Evolutionary conservation across 2,329 filamentous ascomycete genomes (phyloP).

Genomic region (Exophiala calicioides): DNA sequence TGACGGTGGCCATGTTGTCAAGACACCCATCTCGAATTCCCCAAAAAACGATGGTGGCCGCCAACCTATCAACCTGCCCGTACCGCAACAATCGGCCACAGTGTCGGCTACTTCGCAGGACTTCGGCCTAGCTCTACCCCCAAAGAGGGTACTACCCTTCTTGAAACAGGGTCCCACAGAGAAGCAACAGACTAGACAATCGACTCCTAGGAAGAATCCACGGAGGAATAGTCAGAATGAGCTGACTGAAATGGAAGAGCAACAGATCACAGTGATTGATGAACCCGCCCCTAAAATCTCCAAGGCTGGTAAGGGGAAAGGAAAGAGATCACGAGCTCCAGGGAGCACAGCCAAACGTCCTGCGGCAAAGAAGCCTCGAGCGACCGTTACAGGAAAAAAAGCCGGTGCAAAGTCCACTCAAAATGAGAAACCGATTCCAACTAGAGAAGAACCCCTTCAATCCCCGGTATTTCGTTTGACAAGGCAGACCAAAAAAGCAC

Average conservation of each 20-base stretch:
- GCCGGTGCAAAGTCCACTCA: constrained; percentile 2
- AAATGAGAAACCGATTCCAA: constrained; percentile 18
- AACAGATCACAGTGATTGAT: background rate
- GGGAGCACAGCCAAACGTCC: constrained; percentile 11
- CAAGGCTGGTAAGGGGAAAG: constrained; percentile 7
- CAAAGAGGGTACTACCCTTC: constrained; percentile 46
- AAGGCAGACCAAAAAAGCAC: background rate
- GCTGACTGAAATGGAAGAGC: background rate
- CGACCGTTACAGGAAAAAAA: constrained; percentile 10
- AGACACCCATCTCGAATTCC: background rate
- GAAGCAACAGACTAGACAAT: background rate
- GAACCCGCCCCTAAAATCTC: background rate
- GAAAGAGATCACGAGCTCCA: constrained; percentile 14
- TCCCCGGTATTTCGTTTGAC: constrained; percentile 8
- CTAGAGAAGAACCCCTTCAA: constrained; percentile 22
- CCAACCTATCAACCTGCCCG: background rate
- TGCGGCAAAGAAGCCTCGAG: constrained; percentile 19
- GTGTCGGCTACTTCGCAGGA: background rate
- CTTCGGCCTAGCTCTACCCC: constrained; percentile 36
- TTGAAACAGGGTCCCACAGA: constrained; percentile 31
- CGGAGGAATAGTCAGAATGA: too few relatives aligned
- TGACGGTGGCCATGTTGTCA: background rate
- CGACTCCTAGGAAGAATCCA: background rate
- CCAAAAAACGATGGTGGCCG: background rate
- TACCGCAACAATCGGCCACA: background rate